Evolutionary conservation across 2,329 filamentous ascomycete genomes (phyloP).

Genomic region (Xylariaceae sp.): DNA sequence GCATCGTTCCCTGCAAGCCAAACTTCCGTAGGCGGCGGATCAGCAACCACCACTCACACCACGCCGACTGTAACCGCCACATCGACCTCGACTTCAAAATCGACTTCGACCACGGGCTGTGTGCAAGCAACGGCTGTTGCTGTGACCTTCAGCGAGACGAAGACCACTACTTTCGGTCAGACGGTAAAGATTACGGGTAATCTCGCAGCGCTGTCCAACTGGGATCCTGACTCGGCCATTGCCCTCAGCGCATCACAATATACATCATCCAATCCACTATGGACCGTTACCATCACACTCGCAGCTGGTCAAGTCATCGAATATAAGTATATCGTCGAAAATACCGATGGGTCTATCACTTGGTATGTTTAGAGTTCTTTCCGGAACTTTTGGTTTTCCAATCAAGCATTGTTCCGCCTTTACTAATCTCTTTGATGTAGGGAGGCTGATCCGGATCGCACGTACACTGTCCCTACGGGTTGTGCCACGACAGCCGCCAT

Average conservation of each 20-base stretch:
- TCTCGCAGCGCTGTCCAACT: slow-evolving; percentile 55
- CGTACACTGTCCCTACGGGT: slow-evolving; percentile 33
- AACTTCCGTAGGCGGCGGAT: slow-evolving; percentile 36
- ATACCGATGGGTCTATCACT: slow-evolving; percentile 47
- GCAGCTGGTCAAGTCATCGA: slow-evolving; percentile 52
- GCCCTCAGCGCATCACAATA: slow-evolving; percentile 57
- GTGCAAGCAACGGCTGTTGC: slow-evolving; percentile 43
- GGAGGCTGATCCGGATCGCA: slow-evolving; percentile 56
- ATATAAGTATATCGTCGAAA: slow-evolving; percentile 67
- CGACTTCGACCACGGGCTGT: slow-evolving; percentile 31
- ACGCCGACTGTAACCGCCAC: slow-evolving; percentile 27
- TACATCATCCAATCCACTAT: slow-evolving; percentile 55
- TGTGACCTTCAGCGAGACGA: slow-evolving; percentile 60
- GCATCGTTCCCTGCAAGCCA: slow-evolving; percentile 47
- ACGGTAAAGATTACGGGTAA: slow-evolving; percentile 63
- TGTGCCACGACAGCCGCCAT: slow-evolving; percentile 28
- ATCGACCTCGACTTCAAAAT: slow-evolving; percentile 12
- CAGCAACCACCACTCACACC: slow-evolving; percentile 21
- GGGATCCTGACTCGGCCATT: slow-evolving; percentile 53
- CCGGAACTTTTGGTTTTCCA: too few relatives aligned
- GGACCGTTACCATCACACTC: slow-evolving; percentile 55
- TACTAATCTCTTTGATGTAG: too few relatives aligned
- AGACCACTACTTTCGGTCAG: slow-evolving; percentile 57
- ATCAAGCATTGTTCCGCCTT: too few relatives aligned
- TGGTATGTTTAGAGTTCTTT: slow-evolving; percentile 40